phyloP scores from a whole-genome alignment of 2,329 filamentous ascomycete genomes.

The Trichoderma polysporum region DNA sequence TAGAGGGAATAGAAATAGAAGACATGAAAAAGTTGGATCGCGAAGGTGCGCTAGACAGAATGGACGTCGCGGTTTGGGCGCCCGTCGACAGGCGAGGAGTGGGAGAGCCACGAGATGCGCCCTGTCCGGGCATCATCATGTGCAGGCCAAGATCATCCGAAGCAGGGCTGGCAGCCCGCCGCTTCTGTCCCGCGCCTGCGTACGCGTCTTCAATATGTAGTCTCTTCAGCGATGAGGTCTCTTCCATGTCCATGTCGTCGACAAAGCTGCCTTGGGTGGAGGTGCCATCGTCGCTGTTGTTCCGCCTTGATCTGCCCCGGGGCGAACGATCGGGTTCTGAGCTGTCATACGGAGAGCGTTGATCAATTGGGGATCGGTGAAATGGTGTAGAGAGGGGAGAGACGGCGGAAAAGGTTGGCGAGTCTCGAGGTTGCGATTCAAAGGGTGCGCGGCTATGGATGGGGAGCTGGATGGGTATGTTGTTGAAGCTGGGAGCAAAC shows the following conservation, averaged over 20 bases:
- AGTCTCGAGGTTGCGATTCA: conserved; percentile 48
- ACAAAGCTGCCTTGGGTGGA: conserved; percentile 46
- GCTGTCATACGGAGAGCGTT: conserved; percentile 46
- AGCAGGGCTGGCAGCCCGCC: conserved; percentile 56
- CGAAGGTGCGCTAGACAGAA: conserved; percentile 40
- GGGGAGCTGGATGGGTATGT: conserved; percentile 47
- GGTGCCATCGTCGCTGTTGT: conserved; percentile 54
- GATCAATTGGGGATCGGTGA: conserved; percentile 39
- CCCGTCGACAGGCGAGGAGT: conserved; percentile 50
- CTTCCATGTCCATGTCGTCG: conserved; percentile 53
- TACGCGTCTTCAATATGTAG: conserved; percentile 51
- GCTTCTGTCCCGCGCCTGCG: conserved; percentile 49
- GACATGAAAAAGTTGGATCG: conserved; percentile 51
- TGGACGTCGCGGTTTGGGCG: conserved; percentile 44
- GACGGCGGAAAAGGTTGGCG: conserved; percentile 47
- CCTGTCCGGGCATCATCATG: conserved; percentile 39
- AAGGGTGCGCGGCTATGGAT: conserved; percentile 42
- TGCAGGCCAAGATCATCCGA: conserved; percentile 47
- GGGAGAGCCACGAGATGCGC: conserved; percentile 51
- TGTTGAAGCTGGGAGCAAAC: conserved; percentile 39
- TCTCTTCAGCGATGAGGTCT: conserved; percentile 50
- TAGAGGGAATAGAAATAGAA: conserved; percentile 43
- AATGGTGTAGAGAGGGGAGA: conserved; percentile 49
- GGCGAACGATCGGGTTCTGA: conserved; percentile 51
- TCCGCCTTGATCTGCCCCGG: conserved; percentile 45